These are phyloP conservation scores for Chaetomium globosum DNA, from an alignment of 2,329 filamentous ascomycete genomes.

Conservation along the genomic window DNA sequence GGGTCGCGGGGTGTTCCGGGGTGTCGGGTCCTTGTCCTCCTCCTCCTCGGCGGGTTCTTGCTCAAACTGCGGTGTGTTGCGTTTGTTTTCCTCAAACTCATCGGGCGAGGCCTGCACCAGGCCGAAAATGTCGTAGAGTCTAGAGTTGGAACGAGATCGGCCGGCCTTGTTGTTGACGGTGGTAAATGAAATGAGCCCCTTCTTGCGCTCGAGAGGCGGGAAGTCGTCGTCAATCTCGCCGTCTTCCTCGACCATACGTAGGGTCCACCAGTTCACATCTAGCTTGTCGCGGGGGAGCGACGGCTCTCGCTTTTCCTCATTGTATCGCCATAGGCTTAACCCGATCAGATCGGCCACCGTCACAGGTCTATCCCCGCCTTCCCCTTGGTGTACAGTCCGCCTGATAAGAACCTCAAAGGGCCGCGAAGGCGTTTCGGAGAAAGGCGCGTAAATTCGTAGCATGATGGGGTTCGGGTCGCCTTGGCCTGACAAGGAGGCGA, in stretches of 20 bases:
- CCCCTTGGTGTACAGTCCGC: constrained; percentile 68
- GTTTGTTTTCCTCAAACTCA: constrained; percentile 70
- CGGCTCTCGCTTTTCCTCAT: constrained; percentile 74
- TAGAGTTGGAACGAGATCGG: constrained; percentile 67
- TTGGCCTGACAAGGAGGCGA: constrained; percentile 74
- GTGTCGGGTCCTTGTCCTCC: constrained; percentile 49
- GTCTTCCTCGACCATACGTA: constrained; percentile 82
- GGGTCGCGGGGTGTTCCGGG: constrained; percentile 54
- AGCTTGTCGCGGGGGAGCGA: constrained; percentile 64
- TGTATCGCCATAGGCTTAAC: constrained; percentile 74
- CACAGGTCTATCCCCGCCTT: constrained; percentile 63
- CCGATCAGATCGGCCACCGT: constrained; percentile 82
- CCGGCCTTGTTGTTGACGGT: constrained; percentile 74
- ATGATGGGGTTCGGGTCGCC: constrained; percentile 75
- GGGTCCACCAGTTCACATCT: constrained; percentile 79
- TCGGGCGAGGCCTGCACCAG: constrained; percentile 71
- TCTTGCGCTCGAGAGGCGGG: constrained; percentile 73
- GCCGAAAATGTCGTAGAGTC: constrained; percentile 80
- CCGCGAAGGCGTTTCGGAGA: constrained; percentile 64
- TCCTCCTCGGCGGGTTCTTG: constrained; percentile 50
- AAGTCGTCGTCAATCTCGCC: constrained; percentile 87
- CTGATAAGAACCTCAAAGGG: constrained; percentile 73
- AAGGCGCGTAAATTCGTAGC: constrained; percentile 76
- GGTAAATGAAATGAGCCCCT: constrained; percentile 75
- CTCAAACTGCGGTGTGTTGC: constrained; percentile 66